These are phyloP conservation scores for Xylariaceae sp. DNA, from an alignment of 2,329 filamentous ascomycete genomes.

Conservation along the genomic window DNA sequence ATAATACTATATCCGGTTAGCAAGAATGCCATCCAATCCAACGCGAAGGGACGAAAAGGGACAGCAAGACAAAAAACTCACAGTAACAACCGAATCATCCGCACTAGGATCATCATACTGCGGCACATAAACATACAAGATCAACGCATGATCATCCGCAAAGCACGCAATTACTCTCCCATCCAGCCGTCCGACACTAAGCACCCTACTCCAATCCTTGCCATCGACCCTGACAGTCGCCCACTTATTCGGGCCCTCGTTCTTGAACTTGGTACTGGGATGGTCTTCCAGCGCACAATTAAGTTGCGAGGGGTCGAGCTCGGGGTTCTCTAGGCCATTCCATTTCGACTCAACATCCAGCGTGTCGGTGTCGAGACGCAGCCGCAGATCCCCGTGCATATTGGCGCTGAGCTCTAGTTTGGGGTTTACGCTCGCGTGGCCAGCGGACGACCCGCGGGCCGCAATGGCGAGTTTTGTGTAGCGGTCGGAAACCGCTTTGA, in stretches of 20 bases:
- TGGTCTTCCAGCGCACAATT: constrained; percentile 71
- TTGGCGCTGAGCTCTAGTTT: constrained; percentile 87
- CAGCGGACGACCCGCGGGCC: constrained; percentile 20
- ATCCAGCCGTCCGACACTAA: constrained; percentile 85
- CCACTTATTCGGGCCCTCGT: constrained; percentile 77
- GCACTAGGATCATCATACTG: constrained; percentile 62
- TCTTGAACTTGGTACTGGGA: constrained; percentile 74
- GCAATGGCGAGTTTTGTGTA: constrained; percentile 79
- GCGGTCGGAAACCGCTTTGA: constrained; percentile 91
- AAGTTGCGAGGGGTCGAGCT: constrained; percentile 75
- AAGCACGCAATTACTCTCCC: constrained; percentile 92
- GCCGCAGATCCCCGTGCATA: constrained; percentile 82
- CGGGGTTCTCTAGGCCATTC: constrained; percentile 81
- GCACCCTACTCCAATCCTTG: constrained; percentile 88
- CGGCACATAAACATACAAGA: constrained; percentile 77
- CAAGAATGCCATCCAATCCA: no score
- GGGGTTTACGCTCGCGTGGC: constrained; percentile 37
- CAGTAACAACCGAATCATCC: constrained; percentile 73
- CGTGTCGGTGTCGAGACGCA: constrained; percentile 78
- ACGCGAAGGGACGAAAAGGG: neutral
- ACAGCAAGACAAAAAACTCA: constrained; percentile 36
- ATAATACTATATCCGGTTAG: constrained; percentile 26
- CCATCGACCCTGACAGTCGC: constrained; percentile 88
- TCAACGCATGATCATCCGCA: constrained; percentile 72
- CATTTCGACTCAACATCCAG: constrained; percentile 83